Base-by-base conservation (phyloP, 2,329 filamentous ascomycete species). In the Aspergillus sp. region DNA sequence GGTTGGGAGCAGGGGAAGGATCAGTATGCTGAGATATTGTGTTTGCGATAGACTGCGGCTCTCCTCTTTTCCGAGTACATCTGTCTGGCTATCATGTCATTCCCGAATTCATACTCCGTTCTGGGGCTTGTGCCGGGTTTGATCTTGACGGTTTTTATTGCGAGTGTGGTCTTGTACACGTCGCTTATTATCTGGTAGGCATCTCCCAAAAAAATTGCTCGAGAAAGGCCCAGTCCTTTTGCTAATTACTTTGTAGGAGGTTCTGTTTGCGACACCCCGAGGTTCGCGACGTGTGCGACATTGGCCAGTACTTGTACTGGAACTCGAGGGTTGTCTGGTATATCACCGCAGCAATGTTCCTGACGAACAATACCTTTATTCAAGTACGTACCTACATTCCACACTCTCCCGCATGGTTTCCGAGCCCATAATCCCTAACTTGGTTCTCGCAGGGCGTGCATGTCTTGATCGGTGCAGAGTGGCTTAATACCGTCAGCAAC, bases 11-110 rank as follows among this genome's bases (percentile, higher is more conserved):
- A 19, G 19, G 19, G 19, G 1, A 19, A 19, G 19, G 19, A 19
- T 19, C 19, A 19, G 19, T 19, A 19, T 6, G 30, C 30, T 32
- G 8, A 32, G 30, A 32, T 32, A 32, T 19, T 19, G 19, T 19
- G 19, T 19, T 19, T n/a, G 48, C 30, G 46, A 46, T 58, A 85
- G 85, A 95, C 90, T 45, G 88, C 90, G 0, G 88, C 85, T 1
- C 67, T 95, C 56, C 80, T 96, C 44, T 95, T 96, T 70, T 93
- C 88, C 43, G 90, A 96, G 73, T 96, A 96, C 66, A 96, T 96
- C 49, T 94, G 88, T 65, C 72, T 96, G 68, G 79, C 79, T 26
- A 95, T 95, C 63, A 95, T 96, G 89, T 94, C 87, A 43, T 96
- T 96, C 57, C 90, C 90, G 0, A 94, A 86, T 78, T 94, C 88